phyloP scores from a whole-genome alignment of 441 rosid genomes.

The Eruca vesicaria region DNA sequence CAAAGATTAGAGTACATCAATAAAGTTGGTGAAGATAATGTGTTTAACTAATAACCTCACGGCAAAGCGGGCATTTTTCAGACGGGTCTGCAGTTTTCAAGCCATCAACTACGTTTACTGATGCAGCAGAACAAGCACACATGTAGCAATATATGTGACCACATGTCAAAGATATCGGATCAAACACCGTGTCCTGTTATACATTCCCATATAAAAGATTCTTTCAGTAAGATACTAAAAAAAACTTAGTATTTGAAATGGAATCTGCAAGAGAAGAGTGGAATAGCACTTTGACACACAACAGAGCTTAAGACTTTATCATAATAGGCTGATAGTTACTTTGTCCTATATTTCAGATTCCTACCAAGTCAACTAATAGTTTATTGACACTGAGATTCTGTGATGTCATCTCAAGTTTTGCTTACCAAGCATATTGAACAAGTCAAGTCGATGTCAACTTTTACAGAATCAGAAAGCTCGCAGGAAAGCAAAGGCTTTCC shows the following conservation, averaged over 20 bases:
- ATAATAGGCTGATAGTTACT: conserved; percentile 24
- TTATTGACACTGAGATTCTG: conserved; percentile 21
- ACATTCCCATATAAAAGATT: background rate
- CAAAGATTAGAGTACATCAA: background rate
- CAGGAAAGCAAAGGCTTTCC: conserved; percentile 73
- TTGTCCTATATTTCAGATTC: conserved; percentile 1
- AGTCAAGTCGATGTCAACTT: conserved; percentile 81
- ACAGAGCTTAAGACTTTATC: conserved; percentile 13
- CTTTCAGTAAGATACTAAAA: background rate
- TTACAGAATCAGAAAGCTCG: conserved; percentile 74
- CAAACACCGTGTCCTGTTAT: conserved; percentile 80
- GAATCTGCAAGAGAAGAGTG: conserved; percentile 3
- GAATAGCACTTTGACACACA: conserved; percentile 28
- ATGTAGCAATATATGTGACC: conserved; percentile 91
- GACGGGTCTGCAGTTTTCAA: conserved; percentile 57
- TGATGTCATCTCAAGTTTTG: background rate
- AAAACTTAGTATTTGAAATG: conserved; percentile 12
- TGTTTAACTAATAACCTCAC: conserved; percentile 56
- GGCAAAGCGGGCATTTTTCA: conserved; percentile 77
- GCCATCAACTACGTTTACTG: conserved; percentile 73
- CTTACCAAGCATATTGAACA: conserved; percentile 90
- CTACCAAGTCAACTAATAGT: conserved; percentile 26
- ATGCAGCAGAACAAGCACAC: conserved; percentile 95
- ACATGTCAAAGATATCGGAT: conserved; percentile 83
- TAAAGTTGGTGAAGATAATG: background rate